Evolutionary conservation across 805 yeast genomes (phyloP), one percentile per base, ranked within the genome.

Genomic region (Dipodascus albidus): DNA sequence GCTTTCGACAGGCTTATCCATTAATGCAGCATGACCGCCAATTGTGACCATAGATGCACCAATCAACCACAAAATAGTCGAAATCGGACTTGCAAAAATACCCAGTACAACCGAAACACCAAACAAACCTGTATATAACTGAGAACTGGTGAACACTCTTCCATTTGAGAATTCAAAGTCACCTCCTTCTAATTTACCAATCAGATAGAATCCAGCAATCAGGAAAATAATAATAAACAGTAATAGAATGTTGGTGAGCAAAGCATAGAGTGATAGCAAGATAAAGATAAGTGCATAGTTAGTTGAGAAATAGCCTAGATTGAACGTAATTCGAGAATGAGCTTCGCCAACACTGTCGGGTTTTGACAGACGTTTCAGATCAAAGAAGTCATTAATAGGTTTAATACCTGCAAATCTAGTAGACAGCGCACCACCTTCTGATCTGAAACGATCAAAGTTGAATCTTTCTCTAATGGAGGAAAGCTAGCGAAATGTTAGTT

Each of bases 1-100:
- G 41, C 91, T 82, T 72, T 93, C 98, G 56, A 90, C 83, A 20
- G 99, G 99, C 71, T 91, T 93, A 66, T 93, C 98, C 79, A 93
- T 76, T 58, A 91, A 74, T 2, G 90, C 75, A 49, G 97, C 99
- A 69, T 93, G 99, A 2, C 88, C 77, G 49, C 89, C 71, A 44
- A 91, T 86, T 38, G 85, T 68, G 50, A 83, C 83, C 23, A 84
- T 83, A 42, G 93, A 83, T 15, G 95, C 86, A 61, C 96, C 93
- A 60, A 85, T 77, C 60, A 91, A 78, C 98, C 98, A 93, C 74
- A 93, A 76, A 68, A 93, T 68, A 2, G 97, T 86, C 52, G 91
- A 79, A 58, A 93, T 74, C 23, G 98, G 97, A 59, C 91, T 83
- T 21, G 97, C 96, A 58, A 88, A 73, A 62, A 93, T 78, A 22